Percentiles rank a stretch among this genome's conserved stretches.
These are phyloP conservation scores for Eremochloa ophiuroides DNA, from an alignment of 176 grass and related monocot genomes.

Conservation along the genomic window DNA sequence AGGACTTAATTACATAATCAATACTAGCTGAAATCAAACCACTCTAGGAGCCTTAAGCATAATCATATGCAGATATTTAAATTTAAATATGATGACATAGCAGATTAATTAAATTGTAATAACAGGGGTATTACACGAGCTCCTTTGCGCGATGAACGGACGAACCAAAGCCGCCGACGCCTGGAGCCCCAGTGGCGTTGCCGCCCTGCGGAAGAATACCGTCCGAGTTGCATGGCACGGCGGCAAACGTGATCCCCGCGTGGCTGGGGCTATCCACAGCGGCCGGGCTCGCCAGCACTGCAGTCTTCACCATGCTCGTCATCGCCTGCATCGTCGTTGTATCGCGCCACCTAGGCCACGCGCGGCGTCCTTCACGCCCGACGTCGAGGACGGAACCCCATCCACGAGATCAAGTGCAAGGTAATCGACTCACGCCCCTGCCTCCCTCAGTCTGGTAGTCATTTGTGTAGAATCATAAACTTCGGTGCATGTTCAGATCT, in stretches of 20 bases:
- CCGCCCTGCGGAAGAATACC: too few species aligned
- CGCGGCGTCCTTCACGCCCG: constrained; percentile 71
- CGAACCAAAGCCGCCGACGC: too few species aligned
- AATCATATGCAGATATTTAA: too few species aligned
- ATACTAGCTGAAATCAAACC: too few species aligned
- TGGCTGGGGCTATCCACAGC: constrained; percentile 74
- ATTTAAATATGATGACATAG: too few species aligned
- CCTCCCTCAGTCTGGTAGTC: neutral
- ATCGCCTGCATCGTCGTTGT: constrained; percentile 53
- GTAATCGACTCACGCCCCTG: constrained; percentile 25
- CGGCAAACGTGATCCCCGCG: constrained; percentile 48
- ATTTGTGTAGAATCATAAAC: neutral
- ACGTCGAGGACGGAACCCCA: constrained; percentile 57
- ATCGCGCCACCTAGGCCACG: constrained; percentile 65
- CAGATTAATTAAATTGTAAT: too few species aligned
- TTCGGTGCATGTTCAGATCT: neutral
- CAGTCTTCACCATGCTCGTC: constrained; percentile 50
- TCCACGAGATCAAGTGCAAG: constrained; percentile 94
- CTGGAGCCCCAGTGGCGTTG: too few species aligned
- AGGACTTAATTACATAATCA: too few species aligned
- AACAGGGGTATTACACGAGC: too few species aligned
- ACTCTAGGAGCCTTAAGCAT: too few species aligned
- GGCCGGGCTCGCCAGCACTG: constrained; percentile 60
- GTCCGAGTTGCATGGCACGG: too few species aligned
- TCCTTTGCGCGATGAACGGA: too few species aligned